Conservation (phyloP, 2,329 filamentous ascomycete species). For the Diplodia mutila region DNA sequence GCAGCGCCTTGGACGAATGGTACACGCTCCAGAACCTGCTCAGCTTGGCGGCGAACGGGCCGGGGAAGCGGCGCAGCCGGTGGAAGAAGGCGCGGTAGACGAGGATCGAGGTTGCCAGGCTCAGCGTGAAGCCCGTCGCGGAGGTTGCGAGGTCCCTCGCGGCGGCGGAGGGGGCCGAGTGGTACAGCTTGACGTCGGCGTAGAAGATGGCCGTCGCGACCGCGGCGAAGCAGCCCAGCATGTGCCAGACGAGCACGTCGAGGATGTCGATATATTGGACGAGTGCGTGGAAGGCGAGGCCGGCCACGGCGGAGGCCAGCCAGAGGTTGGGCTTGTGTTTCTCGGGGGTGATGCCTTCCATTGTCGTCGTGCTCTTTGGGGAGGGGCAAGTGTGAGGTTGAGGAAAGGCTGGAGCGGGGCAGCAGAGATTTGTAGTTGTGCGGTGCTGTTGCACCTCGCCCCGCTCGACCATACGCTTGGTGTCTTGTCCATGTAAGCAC, state of each 20-base stretch:
- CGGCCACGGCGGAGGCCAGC: conserved; percentile 2
- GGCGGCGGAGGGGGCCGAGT: not conserved
- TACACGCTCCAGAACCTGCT: conserved; percentile 35
- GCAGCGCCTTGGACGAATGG: conserved; percentile 25
- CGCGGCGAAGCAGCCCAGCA: not conserved
- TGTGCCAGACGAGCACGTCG: not conserved
- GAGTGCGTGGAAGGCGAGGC: not conserved
- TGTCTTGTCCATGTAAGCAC: conserved; percentile 6
- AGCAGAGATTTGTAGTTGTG: not conserved
- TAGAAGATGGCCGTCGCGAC: not conserved
- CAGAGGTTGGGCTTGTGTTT: not conserved
- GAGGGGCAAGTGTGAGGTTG: not conserved
- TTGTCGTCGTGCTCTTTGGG: no score
- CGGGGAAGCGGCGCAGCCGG: conserved; percentile 40
- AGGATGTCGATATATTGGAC: not conserved
- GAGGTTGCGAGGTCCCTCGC: not conserved
- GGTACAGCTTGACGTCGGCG: not conserved
- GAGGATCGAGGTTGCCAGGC: conserved; percentile 13
- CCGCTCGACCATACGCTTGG: not conserved
- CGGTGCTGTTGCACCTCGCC: not conserved
- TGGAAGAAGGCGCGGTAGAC: conserved; percentile 40
- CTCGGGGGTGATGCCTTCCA: not conserved
- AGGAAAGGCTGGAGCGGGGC: not conserved
- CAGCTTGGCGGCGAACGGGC: conserved; percentile 41
- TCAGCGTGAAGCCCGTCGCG: not conserved